phyloP scores from a whole-genome alignment of 345 rosid species.

The Psidium guajava region DNA sequence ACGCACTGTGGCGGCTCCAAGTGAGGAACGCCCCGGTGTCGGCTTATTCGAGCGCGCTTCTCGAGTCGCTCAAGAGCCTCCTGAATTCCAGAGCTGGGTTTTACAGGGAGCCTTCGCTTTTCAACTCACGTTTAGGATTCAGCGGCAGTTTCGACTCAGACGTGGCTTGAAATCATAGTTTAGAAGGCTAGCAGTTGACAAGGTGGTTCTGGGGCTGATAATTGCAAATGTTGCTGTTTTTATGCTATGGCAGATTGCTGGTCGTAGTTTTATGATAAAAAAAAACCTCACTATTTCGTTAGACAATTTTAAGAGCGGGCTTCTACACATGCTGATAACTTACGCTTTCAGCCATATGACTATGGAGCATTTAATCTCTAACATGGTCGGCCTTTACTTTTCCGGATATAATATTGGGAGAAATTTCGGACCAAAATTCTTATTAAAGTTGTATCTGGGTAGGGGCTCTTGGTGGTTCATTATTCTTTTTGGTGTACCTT shows the following conservation, averaged over 20 bases:
- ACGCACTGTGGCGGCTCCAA: not conserved
- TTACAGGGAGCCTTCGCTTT: not conserved
- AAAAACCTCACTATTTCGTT: slow-evolving; percentile 81
- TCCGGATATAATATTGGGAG: slow-evolving; percentile 60
- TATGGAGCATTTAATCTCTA: slow-evolving; percentile 45
- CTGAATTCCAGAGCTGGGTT: not conserved
- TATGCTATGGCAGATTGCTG: slow-evolving; percentile 54
- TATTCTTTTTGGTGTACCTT: slow-evolving; percentile 67
- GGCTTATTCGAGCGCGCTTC: not conserved
- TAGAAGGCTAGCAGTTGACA: slow-evolving; percentile 17
- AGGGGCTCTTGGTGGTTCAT: slow-evolving; percentile 77
- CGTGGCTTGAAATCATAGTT: slow-evolving; percentile 48
- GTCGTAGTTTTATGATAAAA: slow-evolving; percentile 45
- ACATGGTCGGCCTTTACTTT: slow-evolving; percentile 96
- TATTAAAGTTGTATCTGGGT: slow-evolving; percentile 66
- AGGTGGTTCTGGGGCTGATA: slow-evolving; percentile 57
- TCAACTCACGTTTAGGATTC: not conserved
- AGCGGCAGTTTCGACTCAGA: not conserved
- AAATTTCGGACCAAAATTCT: slow-evolving; percentile 52
- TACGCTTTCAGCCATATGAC: slow-evolving; percentile 86
- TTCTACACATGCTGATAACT: slow-evolving; percentile 57
- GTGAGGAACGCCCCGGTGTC: not conserved
- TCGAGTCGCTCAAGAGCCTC: not conserved
- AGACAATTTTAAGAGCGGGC: slow-evolving; percentile 59
- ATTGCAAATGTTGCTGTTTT: slow-evolving; percentile 61